Evolutionary conservation across 371 early-diverging fungal species (phyloP).

Genomic region (Rhizopus delemar): DNA sequence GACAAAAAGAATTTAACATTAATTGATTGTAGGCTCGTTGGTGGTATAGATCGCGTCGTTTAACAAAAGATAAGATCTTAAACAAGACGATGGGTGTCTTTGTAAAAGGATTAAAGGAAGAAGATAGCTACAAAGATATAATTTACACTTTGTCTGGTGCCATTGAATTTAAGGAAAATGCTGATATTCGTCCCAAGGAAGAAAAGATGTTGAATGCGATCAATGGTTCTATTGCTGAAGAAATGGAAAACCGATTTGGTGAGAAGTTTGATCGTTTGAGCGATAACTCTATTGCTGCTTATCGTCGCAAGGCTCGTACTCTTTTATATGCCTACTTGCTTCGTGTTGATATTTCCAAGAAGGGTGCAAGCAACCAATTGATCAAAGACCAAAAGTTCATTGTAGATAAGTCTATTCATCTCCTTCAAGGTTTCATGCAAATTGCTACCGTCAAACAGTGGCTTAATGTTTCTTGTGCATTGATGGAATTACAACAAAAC

Average conservation of each 20-base stretch:
- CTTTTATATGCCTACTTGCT: constrained; percentile 86
- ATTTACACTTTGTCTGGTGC: constrained; percentile 71
- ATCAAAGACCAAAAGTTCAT: constrained; percentile 71
- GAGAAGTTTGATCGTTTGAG: constrained; percentile 53
- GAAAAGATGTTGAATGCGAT: constrained; percentile 52
- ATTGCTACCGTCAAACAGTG: constrained; percentile 86
- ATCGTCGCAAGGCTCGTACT: constrained; percentile 73
- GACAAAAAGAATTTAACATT: neutral
- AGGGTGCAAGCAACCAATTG: constrained; percentile 16
- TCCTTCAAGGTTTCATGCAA: constrained; percentile 84
- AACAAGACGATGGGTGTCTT: constrained; percentile 87
- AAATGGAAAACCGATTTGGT: constrained; percentile 60
- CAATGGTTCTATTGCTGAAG: constrained; percentile 55
- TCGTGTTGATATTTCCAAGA: constrained; percentile 59
- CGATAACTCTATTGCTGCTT: constrained; percentile 35
- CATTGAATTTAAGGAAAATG: constrained; percentile 70
- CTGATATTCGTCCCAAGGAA: constrained; percentile 55
- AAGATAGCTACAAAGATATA: constrained; percentile 54
- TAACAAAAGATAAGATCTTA: constrained; percentile 87
- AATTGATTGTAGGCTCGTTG: constrained; percentile 64
- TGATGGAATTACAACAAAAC: constrained; percentile 78
- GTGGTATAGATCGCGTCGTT: constrained; percentile 91
- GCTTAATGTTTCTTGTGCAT: constrained; percentile 58
- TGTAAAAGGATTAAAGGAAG: constrained; percentile 87
- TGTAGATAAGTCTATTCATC: constrained; percentile 67